Conservation (phyloP, 306 rosid species). For the Adenanthera pavonina region DNA sequence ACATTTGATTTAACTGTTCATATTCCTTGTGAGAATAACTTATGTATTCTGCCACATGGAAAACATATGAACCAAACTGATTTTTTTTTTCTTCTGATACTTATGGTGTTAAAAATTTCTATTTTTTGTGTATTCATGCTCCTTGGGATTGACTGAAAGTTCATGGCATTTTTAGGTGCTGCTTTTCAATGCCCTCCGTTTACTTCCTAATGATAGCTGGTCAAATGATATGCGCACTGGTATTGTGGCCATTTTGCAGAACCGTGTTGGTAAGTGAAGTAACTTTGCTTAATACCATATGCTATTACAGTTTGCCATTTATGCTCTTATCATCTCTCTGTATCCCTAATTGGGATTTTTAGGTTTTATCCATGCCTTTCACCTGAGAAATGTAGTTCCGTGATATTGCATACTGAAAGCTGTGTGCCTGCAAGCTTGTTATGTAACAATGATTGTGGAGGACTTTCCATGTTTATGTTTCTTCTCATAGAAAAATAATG, state of each 20-base stretch:
- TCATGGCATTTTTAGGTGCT: slow-evolving; percentile 54
- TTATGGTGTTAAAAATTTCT: slow-evolving; percentile 8
- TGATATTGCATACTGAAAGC: slow-evolving; percentile 30
- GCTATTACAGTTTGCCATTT: slow-evolving; percentile 24
- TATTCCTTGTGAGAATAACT: slow-evolving; percentile 10
- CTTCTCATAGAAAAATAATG: slow-evolving; percentile 9
- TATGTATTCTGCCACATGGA: slow-evolving; percentile 19
- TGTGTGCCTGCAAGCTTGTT: slow-evolving; percentile 27
- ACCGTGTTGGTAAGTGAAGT: slow-evolving; percentile 78
- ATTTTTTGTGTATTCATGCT: slow-evolving; percentile 34
- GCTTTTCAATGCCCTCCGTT: slow-evolving; percentile 57
- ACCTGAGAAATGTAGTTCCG: slow-evolving; percentile 24
- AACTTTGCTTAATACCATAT: slow-evolving; percentile 29
- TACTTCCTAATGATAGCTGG: slow-evolving; percentile 60
- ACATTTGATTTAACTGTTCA: slow-evolving; percentile 22
- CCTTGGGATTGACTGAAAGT: slow-evolving; percentile 33
- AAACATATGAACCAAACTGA: slow-evolving; percentile 5
- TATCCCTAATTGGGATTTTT: slow-evolving; percentile 11
- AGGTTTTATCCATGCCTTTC: slow-evolving; percentile 29
- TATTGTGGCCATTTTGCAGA: slow-evolving; percentile 79
- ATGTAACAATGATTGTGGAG: slow-evolving; percentile 16
- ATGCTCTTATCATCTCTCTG: slow-evolving; percentile 11
- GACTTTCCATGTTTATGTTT: slow-evolving; percentile 1
- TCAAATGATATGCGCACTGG: slow-evolving; percentile 71
- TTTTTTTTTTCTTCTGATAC: slow-evolving; percentile 20